Evolutionary conservation across 768 basidiomycete genomes (phyloP), one percentile per base, ranked within the genome.

Genomic region (Panaeolus cyanescens): DNA sequence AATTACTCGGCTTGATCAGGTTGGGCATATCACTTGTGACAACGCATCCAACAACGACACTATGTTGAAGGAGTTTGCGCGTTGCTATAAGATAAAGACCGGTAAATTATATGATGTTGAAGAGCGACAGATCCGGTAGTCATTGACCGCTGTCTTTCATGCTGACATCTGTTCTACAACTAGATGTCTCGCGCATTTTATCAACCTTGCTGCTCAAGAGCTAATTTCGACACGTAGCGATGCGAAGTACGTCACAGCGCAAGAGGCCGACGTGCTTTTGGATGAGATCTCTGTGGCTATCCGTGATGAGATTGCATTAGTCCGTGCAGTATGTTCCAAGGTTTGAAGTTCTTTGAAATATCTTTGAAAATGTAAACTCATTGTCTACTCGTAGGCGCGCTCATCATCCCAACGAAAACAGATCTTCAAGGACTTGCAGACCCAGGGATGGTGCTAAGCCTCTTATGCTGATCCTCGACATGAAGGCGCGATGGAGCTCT

Each of bases 151-250:
- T 19, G n/a, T 42, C 2, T 28, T n/a, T n/a, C n/a, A n/a, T n/a
- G n/a, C n/a, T n/a, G n/a, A n/a, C n/a, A n/a, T n/a, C n/a, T n/a
- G n/a, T n/a, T n/a, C n/a, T n/a, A n/a, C n/a, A 56, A 31, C 10
- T 19, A 77, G 75, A 13, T 77, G 68, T 57, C 61, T 70, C 22
- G 74, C 75, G 0, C 76, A 77, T 56, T 69, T 77, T 19, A 67
- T 76, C 39, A 76, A 77, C 45, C 67, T 76, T 19, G 69, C 70
- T 17, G 76, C 70, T 5, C 75, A 75, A 61, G 69, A 68, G 0
- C 58, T 76, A 8, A 71, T 78, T 25, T 63, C 59, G 5, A 68
- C 67, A 4, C 54, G 65, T 15, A 74, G 71, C 61, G 68, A 68
- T 28, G 39, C 70, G 1, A 68, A 69, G 55, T 67, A 69, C 55